phyloP scores from a whole-genome alignment of 2,329 filamentous ascomycete genomes.

The Simplicillium aogashimaense region DNA sequence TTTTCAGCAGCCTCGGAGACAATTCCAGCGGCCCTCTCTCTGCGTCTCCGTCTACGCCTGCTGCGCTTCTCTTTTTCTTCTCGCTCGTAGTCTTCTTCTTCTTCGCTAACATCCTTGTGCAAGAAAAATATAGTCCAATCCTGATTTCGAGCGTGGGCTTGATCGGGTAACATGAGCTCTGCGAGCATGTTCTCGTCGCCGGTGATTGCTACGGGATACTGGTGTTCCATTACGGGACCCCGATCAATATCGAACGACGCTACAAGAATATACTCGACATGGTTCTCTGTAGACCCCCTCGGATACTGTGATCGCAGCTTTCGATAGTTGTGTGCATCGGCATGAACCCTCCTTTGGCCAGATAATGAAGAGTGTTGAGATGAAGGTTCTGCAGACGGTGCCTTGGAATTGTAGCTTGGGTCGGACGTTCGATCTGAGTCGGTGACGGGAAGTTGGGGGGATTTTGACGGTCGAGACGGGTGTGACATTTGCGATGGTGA shows the following conservation, averaged over 20 bases:
- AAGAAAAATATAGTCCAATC: slow-evolving; percentile 99
- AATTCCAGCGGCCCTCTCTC: slow-evolving; percentile 39
- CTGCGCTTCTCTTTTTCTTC: slow-evolving; percentile 44
- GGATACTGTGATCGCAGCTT: slow-evolving; percentile 68
- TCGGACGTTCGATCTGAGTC: slow-evolving; percentile 48
- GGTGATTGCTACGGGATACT: slow-evolving; percentile 89
- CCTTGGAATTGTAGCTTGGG: slow-evolving; percentile 50
- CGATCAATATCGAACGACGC: slow-evolving; percentile 96
- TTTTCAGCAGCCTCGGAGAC: slow-evolving; percentile 33
- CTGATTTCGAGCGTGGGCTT: slow-evolving; percentile 87
- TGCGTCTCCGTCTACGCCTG: slow-evolving; percentile 39
- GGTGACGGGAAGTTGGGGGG: slow-evolving; percentile 39
- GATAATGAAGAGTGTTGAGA: slow-evolving; percentile 53
- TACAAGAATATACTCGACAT: slow-evolving; percentile 98
- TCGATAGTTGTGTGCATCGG: slow-evolving; percentile 39
- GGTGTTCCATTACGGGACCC: slow-evolving; percentile 96
- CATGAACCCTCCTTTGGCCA: slow-evolving; percentile 37
- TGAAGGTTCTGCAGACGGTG: slow-evolving; percentile 48
- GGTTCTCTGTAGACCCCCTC: slow-evolving; percentile 66
- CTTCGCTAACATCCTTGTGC: slow-evolving; percentile 83
- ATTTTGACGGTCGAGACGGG: slow-evolving; percentile 41
- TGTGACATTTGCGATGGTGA: slow-evolving; percentile 49
- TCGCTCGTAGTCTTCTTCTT: slow-evolving; percentile 68
- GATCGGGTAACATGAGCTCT: slow-evolving; percentile 95
- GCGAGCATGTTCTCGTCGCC: slow-evolving; percentile 97